Evolutionary conservation across 2,329 filamentous ascomycete genomes (phyloP), one percentile per base, ranked within the genome.

Genomic region (Cercospora nicotianae): DNA sequence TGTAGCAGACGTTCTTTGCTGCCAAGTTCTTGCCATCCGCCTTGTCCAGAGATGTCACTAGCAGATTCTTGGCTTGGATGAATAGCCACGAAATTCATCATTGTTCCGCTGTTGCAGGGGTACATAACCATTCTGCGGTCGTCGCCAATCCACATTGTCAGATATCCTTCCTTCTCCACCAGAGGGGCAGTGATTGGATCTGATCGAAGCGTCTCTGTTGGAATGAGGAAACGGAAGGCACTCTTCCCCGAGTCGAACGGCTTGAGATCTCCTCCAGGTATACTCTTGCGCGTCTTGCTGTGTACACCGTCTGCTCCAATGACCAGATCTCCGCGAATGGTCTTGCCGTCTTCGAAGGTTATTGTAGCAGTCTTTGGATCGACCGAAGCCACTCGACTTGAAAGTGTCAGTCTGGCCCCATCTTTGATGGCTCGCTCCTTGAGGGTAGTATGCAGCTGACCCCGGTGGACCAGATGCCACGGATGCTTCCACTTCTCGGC

Each of bases 221-320:
- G 79, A 0, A 88, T 80, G 5, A 87, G 74, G 74, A 87, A 88
- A 7, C 86, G 81, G 72, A 87, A 89, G 0, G 86, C 86, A 48
- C 83, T 85, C 73, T 87, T 87, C 2, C 86, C 86, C 1, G 82
- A 71, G 48, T 74, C 72, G n/a, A 72, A 74, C 1, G 76, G 73
- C 28, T 69, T 63, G 55, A 70, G 65, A 16, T 76, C 66, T 2
- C 67, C 69, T 13, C 72, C 68, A 1, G 72, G 67, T 9, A 77
- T 70, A 39, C 55, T 61, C 13, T 68, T 65, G 20, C 70, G 70
- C 10, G 69, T 69, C 9, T 59, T 60, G 7, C 73, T 74, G 53
- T 77, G 75, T 1, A 77, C 74, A 5, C 77, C 77, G 57, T 78
- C 76, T 7, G 77, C 77, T n/a, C 75, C 77, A 18, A 78, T 60